These are phyloP conservation scores for Neurospora sp. DNA, from an alignment of 495 filamentous ascomycete species.

Conservation along the genomic window DNA sequence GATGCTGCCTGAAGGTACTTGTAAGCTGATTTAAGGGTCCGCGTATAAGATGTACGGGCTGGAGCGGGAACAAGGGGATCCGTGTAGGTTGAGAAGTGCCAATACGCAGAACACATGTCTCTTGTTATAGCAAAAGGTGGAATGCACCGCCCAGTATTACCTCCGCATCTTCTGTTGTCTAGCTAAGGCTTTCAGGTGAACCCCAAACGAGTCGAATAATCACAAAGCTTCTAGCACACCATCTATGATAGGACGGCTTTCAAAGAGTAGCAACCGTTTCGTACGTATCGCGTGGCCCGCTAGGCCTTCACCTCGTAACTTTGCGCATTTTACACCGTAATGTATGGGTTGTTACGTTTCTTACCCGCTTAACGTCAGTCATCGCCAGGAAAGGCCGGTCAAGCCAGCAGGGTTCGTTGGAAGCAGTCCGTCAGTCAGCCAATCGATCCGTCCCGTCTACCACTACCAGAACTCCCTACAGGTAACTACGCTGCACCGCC, in stretches of 20 bases:
- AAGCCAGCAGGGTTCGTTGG: neutral
- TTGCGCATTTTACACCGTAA: neutral
- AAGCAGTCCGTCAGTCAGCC: neutral
- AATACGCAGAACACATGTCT: neutral
- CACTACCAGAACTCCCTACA: too few species aligned
- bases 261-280: neutral
- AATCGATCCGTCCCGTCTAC: neutral
- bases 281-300: neutral
- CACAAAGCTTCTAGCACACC: neutral
- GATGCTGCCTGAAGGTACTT: neutral
- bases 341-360: neutral
- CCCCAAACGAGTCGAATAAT: neutral
- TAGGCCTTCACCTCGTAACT: neutral
- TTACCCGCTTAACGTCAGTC: neutral
- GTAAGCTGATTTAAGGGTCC: neutral
- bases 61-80: neutral
- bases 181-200: neutral
- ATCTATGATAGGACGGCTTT: neutral
- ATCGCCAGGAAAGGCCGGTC: neutral
- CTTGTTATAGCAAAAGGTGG: neutral
- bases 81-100: neutral
- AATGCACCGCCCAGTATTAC: neutral
- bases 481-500: neutral
- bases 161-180: neutral
- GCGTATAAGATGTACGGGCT: neutral